phyloP scores from a whole-genome alignment of 768 basidiomycete genomes.

The Xerocomus brunneocitrinus region DNA sequence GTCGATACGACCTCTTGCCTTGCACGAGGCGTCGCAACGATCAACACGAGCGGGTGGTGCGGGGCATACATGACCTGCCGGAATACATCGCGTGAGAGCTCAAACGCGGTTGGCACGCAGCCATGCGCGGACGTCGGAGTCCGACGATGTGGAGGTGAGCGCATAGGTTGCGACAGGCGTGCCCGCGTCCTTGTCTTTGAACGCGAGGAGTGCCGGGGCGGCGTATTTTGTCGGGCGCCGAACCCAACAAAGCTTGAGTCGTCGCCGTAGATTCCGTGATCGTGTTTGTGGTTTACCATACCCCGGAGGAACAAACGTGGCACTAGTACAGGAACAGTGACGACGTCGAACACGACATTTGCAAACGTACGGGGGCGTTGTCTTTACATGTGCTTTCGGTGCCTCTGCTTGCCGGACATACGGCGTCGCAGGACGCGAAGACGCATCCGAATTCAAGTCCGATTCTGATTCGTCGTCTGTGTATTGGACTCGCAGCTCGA shows the following conservation, averaged over 20 bases:
- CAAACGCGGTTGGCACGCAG: too few relatives aligned
- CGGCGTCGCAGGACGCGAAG: background rate
- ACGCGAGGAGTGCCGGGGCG: too few relatives aligned
- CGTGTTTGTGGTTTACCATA: slow-evolving; percentile 55
- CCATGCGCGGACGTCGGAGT: too few relatives aligned
- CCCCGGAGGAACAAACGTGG: slow-evolving; percentile 47
- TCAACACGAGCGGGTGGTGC: slow-evolving; percentile 4
- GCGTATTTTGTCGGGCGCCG: too few relatives aligned
- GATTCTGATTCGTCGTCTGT: slow-evolving; percentile 9
- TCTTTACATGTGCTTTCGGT: slow-evolving; percentile 11
- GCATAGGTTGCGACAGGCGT: too few relatives aligned
- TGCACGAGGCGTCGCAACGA: slow-evolving; percentile 48
- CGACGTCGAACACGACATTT: background rate
- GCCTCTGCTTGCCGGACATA: slow-evolving; percentile 5
- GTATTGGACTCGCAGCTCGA: slow-evolving; percentile 19
- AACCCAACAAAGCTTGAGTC: slow-evolving; percentile 29
- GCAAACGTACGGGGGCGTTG: slow-evolving; percentile 9
- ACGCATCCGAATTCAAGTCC: slow-evolving; percentile 14
- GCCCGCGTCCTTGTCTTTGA: too few relatives aligned
- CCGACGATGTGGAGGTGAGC: too few relatives aligned
- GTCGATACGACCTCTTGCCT: slow-evolving; percentile 41
- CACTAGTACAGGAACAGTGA: slow-evolving; percentile 5
- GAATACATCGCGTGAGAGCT: too few relatives aligned
- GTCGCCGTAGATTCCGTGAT: slow-evolving; percentile 53
- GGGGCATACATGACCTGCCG: slow-evolving; percentile 73